Evolutionary conservation across 306 rosid species (phyloP).

Genomic region (Mimosa bimucronata): DNA sequence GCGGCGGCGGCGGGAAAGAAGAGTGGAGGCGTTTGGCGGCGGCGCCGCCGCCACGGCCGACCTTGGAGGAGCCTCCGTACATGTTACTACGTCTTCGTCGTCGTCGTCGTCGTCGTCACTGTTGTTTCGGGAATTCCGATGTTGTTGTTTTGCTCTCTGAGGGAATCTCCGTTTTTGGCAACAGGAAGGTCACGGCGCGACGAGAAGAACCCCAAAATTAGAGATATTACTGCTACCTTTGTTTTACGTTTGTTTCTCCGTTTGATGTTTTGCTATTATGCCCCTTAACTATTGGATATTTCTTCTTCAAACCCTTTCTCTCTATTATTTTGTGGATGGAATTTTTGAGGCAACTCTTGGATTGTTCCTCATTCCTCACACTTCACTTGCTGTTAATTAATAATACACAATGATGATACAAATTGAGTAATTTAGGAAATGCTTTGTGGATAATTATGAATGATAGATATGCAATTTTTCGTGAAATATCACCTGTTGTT

Average conservation of each 20-base stretch:
- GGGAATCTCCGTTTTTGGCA: conserved; percentile 30
- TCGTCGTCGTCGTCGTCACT: background rate
- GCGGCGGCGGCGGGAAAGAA: conserved; percentile 54
- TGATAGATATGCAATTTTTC: too few species aligned
- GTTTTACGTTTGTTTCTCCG: background rate
- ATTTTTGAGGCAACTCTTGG: background rate
- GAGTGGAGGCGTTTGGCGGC: conserved; percentile 61
- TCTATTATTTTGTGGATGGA: background rate
- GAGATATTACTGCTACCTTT: background rate
- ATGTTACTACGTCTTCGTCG: conserved; percentile 43
- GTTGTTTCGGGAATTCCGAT: conserved; percentile 21
- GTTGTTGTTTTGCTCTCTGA: too few species aligned
- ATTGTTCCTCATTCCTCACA: too few species aligned
- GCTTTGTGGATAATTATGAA: too few species aligned
- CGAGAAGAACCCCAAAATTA: background rate
- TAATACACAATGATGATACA: too few species aligned
- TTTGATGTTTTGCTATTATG: background rate
- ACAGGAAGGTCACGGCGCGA: conserved; percentile 5
- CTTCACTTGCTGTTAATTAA: too few species aligned
- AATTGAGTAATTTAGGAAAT: too few species aligned
- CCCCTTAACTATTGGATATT: background rate
- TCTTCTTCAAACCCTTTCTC: background rate
- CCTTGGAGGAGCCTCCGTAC: conserved; percentile 82
- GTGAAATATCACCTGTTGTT: too few species aligned
- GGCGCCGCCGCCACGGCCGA: conserved; percentile 82